A percentile compares a stretch with the other conserved stretches of the same genome.
These are phyloP conservation scores for Nitzschia palea DNA, from an alignment of 108 stramenopile species.

Conservation along the genomic window DNA sequence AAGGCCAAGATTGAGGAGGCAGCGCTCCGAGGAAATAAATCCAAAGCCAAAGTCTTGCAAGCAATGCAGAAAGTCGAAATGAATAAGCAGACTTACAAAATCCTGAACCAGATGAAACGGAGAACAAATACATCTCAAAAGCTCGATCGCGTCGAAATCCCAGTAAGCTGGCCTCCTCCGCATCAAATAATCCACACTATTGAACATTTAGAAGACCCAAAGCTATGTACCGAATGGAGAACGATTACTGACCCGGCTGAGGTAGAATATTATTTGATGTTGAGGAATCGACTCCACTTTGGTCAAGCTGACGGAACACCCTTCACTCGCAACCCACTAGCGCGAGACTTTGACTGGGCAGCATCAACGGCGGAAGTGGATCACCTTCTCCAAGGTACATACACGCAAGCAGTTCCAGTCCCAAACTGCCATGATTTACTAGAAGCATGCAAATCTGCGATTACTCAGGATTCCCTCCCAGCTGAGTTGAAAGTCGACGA, in stretches of 20 bases:
- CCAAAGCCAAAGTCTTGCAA: neutral
- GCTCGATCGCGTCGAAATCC: neutral
- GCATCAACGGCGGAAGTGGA: neutral
- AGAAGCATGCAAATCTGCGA: neutral
- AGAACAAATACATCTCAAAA: neutral
- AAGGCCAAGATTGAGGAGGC: neutral
- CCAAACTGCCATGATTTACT: neutral
- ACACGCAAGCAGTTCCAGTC: neutral
- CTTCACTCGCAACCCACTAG: neutral
- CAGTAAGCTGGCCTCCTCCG: neutral
- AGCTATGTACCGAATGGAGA: neutral
- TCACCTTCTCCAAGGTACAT: neutral
- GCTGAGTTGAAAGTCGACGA: neutral
- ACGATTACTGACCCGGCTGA: neutral
- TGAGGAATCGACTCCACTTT: neutral
- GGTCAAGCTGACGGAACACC: neutral
- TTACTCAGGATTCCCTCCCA: neutral
- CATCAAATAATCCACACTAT: neutral
- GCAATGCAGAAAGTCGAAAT: neutral
- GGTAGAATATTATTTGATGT: neutral
- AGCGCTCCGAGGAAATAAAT: neutral
- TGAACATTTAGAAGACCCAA: neutral
- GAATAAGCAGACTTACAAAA: neutral
- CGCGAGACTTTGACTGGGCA: neutral
- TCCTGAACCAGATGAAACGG: neutral